Evolutionary conservation across 164 flowering plant species (phyloP).

Genomic region (Sextonia rubra): DNA sequence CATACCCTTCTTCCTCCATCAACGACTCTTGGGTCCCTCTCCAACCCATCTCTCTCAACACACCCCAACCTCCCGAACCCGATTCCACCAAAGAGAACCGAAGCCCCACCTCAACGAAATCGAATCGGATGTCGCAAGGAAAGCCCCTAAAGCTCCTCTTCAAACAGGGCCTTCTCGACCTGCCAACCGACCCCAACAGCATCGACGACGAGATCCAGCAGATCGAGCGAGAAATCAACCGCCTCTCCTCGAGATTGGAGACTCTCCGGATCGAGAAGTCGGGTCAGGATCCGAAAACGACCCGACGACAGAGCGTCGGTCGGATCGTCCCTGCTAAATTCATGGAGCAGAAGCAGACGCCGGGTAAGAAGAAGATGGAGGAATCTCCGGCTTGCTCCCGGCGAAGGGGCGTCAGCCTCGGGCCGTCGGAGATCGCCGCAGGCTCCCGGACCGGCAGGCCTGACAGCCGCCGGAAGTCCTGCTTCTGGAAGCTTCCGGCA

Average conservation of each 20-base stretch:
- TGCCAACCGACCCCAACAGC: constrained; percentile 20
- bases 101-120: constrained; percentile 27
- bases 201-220: constrained; percentile 65
- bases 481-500: constrained; percentile 55
- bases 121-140: constrained; percentile 28
- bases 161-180: constrained; percentile 18
- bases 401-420: constrained; percentile 39
- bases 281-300: too few relatives aligned
- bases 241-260: constrained; percentile 49
- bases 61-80: constrained; percentile 30
- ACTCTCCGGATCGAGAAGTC: constrained; percentile 42
- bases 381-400: constrained; percentile 15
- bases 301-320: constrained; percentile 17
- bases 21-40: constrained; percentile 1
- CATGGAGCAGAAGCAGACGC: constrained; percentile 42
- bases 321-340: constrained; percentile 52
- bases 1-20: background rate
- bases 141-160: constrained; percentile 24
- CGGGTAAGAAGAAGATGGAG: constrained; percentile 22
- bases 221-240: constrained; percentile 55
- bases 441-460: constrained; percentile 28
- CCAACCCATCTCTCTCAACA: constrained; percentile 1
- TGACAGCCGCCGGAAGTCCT: constrained; percentile 46
- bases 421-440: constrained; percentile 41
- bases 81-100: constrained; percentile 61